Base-by-base conservation (phyloP, 1,284 basidiomycete species). In the Caloboletus inedulis region DNA sequence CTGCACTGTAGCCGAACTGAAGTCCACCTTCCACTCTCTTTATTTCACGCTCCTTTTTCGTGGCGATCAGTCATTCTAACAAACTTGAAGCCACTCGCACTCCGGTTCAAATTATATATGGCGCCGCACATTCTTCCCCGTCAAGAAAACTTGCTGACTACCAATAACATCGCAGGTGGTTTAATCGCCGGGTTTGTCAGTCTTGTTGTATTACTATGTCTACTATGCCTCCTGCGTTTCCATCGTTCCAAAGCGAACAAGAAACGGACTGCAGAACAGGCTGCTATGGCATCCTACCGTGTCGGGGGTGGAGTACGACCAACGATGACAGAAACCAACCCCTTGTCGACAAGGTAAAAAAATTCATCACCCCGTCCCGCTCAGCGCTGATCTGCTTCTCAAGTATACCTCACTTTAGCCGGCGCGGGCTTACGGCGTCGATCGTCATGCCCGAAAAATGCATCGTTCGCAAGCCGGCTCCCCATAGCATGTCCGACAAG, bases 361-460 rank as follows among this genome's bases (percentile, higher is more conserved):
- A 14, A 10, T n/a, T 2, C 4, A 19, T 41, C 14, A 18, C 46
- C 7, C 7, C 4, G 9, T 31, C 13, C 0, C 29, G 27, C 49
- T 49, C 33, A 0, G 3, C 25, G 19, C 43, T 61, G 16, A 66
- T 16, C 27, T 19, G n/a, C 13, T 47, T 4, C 18, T 52, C 45
- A 37, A 66, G 52, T 16, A 19, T 33, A 39, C 57, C 63, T 48
- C 53, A 51, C 4, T 84, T 84, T 64, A 80, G 78, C 31, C 72
- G 80, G 42, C 60, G 64, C 6, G 71, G 75, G 42, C 54, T 83
- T 41, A 74, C 75, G 36, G 55, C 69, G 13, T 74, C 74, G 31
- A 71, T 85, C 43, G 59, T 80, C 29, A 72, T 87, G 55, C 86
- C 86, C 3, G 72, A 76, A 23, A 79, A 75, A 59, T 72, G 72